These are phyloP conservation scores for Purpureocillium lavendulum DNA, from an alignment of 2,329 filamentous ascomycete species.

Conservation along the genomic window DNA sequence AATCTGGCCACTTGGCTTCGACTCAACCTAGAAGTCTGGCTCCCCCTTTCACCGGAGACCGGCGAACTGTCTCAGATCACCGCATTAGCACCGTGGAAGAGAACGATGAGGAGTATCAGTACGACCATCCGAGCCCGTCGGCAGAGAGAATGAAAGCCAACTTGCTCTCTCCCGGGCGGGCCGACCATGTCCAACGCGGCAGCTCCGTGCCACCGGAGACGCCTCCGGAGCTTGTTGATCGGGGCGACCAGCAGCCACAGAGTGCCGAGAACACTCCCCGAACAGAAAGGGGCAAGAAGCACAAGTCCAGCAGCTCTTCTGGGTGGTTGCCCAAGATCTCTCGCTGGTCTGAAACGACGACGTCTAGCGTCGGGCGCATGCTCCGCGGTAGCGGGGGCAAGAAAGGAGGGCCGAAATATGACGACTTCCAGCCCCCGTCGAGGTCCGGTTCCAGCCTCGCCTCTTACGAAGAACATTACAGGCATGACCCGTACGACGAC, in stretches of 20 bases:
- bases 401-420: constrained; percentile 49
- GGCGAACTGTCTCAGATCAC: constrained; percentile 59
- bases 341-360: constrained; percentile 93
- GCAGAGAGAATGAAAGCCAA: constrained; percentile 33
- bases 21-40: constrained; percentile 36
- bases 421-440: constrained; percentile 51
- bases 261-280: constrained; percentile 74
- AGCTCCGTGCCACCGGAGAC: constrained; percentile 47
- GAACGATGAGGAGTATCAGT: constrained; percentile 63
- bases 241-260: constrained; percentile 29
- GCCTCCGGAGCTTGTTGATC: constrained; percentile 44
- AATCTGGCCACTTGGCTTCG: constrained; percentile 68
- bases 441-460: constrained; percentile 70
- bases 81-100: constrained; percentile 88
- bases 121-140: constrained; percentile 40
- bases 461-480: constrained; percentile 50
- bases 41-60: constrained; percentile 36
- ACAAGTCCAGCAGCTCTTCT: constrained; percentile 77
- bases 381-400: constrained; percentile 59
- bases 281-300: constrained; percentile 72
- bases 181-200: constrained; percentile 31
- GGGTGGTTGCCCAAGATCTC: constrained; percentile 85
- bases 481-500: constrained; percentile 51
- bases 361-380: constrained; percentile 75
- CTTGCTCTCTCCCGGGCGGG: constrained; percentile 53